phyloP scores from a whole-genome alignment of 441 rosid genomes.

The Dalechampia spathulata region DNA sequence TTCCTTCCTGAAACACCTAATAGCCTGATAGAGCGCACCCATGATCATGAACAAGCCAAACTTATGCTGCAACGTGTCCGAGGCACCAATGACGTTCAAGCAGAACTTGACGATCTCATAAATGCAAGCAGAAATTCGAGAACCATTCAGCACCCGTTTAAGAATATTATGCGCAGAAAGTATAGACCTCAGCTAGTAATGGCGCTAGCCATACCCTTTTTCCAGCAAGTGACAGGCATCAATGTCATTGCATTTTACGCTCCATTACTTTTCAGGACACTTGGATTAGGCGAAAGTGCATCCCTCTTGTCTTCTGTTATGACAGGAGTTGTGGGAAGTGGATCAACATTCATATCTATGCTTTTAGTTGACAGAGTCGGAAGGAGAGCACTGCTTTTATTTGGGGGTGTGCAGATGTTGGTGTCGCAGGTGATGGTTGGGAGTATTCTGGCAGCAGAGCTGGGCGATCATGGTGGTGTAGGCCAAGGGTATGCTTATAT shows the following conservation, averaged over 20 bases:
- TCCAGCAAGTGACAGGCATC: constrained; percentile 73
- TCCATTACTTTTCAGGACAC: constrained; percentile 59
- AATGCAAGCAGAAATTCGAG: constrained; percentile 36
- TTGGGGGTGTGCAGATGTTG: constrained; percentile 61
- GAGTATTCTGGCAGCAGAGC: constrained; percentile 31
- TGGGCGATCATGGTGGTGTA: constrained; percentile 40
- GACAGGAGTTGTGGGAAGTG: constrained; percentile 52
- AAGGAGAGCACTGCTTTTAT: constrained; percentile 51
- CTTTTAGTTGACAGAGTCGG: constrained; percentile 57
- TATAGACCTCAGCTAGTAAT: constrained; percentile 66
- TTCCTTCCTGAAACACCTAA: constrained; percentile 63
- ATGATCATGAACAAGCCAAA: constrained; percentile 35
- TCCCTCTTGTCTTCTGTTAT: constrained; percentile 55
- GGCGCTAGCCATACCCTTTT: constrained; percentile 60
- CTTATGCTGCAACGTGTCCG: constrained; percentile 31
- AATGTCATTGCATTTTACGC: constrained; percentile 68
- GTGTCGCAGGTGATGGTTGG: constrained; percentile 52
- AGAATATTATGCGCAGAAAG: constrained; percentile 45
- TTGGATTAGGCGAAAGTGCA: constrained; percentile 59
- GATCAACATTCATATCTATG: constrained; percentile 45
- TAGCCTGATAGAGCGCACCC: constrained; percentile 43
- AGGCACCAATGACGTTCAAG: constrained; percentile 41
- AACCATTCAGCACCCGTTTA: constrained; percentile 35
- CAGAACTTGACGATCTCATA: constrained; percentile 49
- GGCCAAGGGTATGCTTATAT: constrained; percentile 37